phyloP scores from a whole-genome alignment of 805 yeast species.

The Metschnikowia vanudenii region DNA sequence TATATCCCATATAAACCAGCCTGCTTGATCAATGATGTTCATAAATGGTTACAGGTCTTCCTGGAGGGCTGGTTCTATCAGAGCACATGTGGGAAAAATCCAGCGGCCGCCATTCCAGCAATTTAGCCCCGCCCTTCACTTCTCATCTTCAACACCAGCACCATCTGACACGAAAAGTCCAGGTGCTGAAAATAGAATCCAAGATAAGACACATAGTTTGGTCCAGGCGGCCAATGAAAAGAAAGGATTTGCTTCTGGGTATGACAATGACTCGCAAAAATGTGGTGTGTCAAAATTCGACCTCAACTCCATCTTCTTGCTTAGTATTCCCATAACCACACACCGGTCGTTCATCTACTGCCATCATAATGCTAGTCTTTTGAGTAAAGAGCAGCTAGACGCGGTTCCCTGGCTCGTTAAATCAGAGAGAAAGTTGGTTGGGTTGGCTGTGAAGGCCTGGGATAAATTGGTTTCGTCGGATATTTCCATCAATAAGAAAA shows the following conservation, averaged over 20 bases:
- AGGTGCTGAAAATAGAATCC: not conserved
- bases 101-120: not conserved
- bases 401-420: constrained; percentile 35
- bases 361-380: constrained; percentile 47
- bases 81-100: not conserved
- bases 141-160: not conserved
- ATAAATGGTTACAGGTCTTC: constrained; percentile 1
- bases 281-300: constrained; percentile 3
- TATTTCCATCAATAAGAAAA: constrained; percentile 51
- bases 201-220: not conserved
- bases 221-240: constrained; percentile 4
- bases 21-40: not conserved
- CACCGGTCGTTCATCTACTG: constrained; percentile 63
- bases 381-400: constrained; percentile 26
- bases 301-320: constrained; percentile 53
- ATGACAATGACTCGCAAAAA: not conserved
- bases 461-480: constrained; percentile 54
- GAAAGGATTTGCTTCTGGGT: not conserved
- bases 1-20: not conserved
- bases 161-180: not conserved
- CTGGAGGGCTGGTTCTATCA: not conserved
- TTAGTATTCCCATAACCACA: constrained; percentile 71
- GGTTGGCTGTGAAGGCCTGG: constrained; percentile 63
- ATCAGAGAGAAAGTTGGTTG: constrained; percentile 47
- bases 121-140: not conserved